phyloP scores from a whole-genome alignment of 805 yeast species.

The Ogataea neopini region DNA sequence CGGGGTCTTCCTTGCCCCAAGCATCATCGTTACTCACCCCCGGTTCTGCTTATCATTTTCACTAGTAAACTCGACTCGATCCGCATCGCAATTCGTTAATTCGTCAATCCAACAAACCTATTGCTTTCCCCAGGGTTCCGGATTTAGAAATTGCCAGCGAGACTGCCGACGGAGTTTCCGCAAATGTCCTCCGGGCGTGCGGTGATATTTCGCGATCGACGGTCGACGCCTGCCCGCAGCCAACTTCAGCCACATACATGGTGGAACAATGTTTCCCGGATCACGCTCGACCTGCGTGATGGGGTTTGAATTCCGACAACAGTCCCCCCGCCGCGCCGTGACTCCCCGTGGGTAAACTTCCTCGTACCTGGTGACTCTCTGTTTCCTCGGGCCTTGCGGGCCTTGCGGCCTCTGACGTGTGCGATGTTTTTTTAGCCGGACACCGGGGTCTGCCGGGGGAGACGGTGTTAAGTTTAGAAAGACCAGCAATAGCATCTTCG shows the following conservation, averaged over 20 bases:
- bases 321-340: neutral
- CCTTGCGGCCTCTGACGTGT: neutral
- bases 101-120: too few species aligned
- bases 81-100: too few species aligned
- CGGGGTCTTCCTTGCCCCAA: too few species aligned
- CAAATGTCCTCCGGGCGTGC: neutral
- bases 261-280: constrained; percentile 10
- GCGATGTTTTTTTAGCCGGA: neutral
- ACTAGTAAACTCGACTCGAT: too few species aligned
- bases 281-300: neutral
- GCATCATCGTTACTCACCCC: too few species aligned
- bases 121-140: neutral
- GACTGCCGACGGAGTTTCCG: constrained; percentile 1
- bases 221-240: constrained; percentile 6
- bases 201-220: constrained; percentile 1
- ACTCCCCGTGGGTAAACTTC: neutral
- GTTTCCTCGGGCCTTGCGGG: neutral
- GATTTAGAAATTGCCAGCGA: neutral
- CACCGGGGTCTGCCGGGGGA: constrained; percentile 4
- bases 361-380: too few species aligned
- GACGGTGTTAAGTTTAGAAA: constrained; percentile 5
- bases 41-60: too few species aligned
- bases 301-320: neutral
- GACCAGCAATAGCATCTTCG: neutral
- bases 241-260: constrained; percentile 1